Evolutionary conservation across 2,329 filamentous ascomycete genomes (phyloP), one percentile per base, ranked within the genome.

Genomic region (Phialocephala sp.): DNA sequence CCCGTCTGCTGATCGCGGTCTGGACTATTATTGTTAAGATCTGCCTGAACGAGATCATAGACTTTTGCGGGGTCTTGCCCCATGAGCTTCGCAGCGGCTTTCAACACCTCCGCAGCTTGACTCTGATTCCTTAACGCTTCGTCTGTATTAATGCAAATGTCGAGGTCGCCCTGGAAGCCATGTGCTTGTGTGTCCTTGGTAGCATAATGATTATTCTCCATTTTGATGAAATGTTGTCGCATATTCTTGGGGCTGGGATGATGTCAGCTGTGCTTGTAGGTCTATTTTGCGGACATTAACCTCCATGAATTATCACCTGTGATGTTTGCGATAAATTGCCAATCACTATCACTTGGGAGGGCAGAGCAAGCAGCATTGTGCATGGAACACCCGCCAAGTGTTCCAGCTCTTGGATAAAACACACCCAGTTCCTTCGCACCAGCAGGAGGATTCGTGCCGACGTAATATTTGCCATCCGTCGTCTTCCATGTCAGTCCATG

Each of bases 121-220:
- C 24, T 59, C 27, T 59, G 57, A 47, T 59, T 59, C 41, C 18
- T 14, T 8, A 59, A 24, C 8, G 8, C 45, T 11, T 59, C 57
- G 20, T 41, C 39, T 20, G 60, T 55, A 22, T 69, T 70, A 12
- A 68, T 47, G 36, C 32, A 62, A 18, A 68, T 70, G 14, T 67
- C 68, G 8, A 83, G 72, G 72, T 76, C 72, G 18, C 73, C 73
- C 45, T 66, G 61, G 36, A 67, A 73, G 4, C 72, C 72, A 63
- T 74, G 72, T 4, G 70, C 68, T 6, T 60, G 60, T 22, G 77
- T 76, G 8, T 75, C 76, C 15, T 73, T 72, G 0, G 79, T 73
- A 14, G 43, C n/a, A 20, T 45, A 45, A 61, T 79, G 76, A 69
- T 80, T 80, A 36, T 77, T 76, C 71, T 84, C 82, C 8, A 84